Percentiles rank a stretch among this genome's conserved stretches.
Conservation (phyloP, 768 basidiomycete species). For the Polyporus arcularius region DNA sequence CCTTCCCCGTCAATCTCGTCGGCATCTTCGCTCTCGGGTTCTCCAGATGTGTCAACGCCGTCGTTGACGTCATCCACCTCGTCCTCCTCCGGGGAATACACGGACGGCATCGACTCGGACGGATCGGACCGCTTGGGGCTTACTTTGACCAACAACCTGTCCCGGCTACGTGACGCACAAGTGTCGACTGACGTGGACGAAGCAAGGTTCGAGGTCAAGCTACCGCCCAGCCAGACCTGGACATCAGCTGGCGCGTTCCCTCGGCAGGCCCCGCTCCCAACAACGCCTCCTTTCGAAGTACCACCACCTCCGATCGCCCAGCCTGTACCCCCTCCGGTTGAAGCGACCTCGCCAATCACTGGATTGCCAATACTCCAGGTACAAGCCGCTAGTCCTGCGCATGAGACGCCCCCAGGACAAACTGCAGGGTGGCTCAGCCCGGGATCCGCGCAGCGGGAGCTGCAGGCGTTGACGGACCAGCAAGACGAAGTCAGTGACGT, state of each 20-base stretch:
- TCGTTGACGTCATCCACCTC: slow-evolving; percentile 21
- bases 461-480: slow-evolving; percentile 16
- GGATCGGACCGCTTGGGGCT: slow-evolving; percentile 4
- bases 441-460: background rate
- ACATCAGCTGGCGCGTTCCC: background rate
- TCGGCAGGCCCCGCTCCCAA: slow-evolving; percentile 9
- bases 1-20: slow-evolving; percentile 14
- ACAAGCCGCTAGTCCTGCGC: background rate
- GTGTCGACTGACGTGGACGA: slow-evolving; percentile 9
- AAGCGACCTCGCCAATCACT: background rate
- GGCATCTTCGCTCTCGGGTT: slow-evolving; percentile 8
- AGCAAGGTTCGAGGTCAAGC: background rate
- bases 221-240: slow-evolving; percentile 1
- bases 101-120: slow-evolving; percentile 1
- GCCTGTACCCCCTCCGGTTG: slow-evolving; percentile 6
- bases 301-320: slow-evolving; percentile 6
- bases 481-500: slow-evolving; percentile 44
- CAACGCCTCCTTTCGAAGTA: slow-evolving; percentile 17
- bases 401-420: background rate
- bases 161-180: background rate
- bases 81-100: slow-evolving; percentile 18
- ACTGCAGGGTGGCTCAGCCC: slow-evolving; percentile 6
- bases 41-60: slow-evolving; percentile 19
- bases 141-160: background rate
- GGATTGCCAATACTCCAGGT: slow-evolving; percentile 13